These are phyloP conservation scores for Ascochyta rabiei DNA, from an alignment of 2,329 filamentous ascomycete species.

Conservation along the genomic window DNA sequence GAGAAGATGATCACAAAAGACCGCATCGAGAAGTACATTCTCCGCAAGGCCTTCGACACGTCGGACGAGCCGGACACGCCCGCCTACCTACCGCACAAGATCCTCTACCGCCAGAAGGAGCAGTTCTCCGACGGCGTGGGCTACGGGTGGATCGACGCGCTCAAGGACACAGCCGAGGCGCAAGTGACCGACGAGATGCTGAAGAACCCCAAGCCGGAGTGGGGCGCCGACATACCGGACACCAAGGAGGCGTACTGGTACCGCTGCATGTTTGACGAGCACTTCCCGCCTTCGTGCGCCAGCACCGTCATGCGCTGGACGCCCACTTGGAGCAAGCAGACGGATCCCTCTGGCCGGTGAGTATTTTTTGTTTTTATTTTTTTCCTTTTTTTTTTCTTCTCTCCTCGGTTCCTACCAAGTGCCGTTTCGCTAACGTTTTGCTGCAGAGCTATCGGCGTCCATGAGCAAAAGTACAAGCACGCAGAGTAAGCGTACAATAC, in stretches of 20 bases:
- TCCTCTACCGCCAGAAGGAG: conserved; percentile 98
- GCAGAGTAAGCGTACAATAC: conserved; percentile 18
- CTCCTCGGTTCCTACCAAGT: too few species aligned
- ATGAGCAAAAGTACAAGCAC: conserved; percentile 43
- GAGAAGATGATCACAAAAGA: conserved; percentile 88
- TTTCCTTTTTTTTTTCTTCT: too few species aligned
- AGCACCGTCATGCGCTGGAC: conserved; percentile 95
- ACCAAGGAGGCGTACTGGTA: conserved; percentile 99
- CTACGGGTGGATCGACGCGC: conserved; percentile 97
- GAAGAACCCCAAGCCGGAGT: conserved; percentile 97
- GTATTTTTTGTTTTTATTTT: conserved; percentile 19
- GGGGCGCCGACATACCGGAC: conserved; percentile 90
- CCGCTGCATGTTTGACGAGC: conserved; percentile 97
- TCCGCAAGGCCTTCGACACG: conserved; percentile 97
- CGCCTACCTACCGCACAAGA: conserved; percentile 93
- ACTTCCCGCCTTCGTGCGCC: conserved; percentile 91
- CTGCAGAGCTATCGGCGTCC: conserved; percentile 41
- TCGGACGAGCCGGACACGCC: conserved; percentile 78
- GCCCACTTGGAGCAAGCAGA: conserved; percentile 96
- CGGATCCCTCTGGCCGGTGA: conserved; percentile 90
- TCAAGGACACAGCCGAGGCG: conserved; percentile 91
- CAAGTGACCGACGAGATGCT: conserved; percentile 97
- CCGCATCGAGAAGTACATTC: conserved; percentile 94
- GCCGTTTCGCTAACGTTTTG: not conserved
- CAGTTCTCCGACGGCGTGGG: conserved; percentile 99